phyloP scores from a whole-genome alignment of 1,284 basidiomycete species.

The Austropuccinia psidii region DNA sequence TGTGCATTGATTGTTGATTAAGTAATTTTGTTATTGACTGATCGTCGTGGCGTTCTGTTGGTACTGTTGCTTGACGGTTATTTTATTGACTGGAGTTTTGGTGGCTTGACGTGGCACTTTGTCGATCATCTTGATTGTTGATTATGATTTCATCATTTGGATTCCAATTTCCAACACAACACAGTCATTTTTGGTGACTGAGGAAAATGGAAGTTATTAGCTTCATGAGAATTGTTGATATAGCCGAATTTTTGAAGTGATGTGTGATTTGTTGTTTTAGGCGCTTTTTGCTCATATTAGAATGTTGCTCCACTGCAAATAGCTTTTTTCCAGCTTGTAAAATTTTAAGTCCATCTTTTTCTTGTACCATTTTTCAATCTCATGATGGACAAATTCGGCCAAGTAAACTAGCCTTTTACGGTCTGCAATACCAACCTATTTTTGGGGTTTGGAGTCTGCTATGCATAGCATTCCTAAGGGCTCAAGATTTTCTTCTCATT shows the following conservation, averaged over 20 bases:
- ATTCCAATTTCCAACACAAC: too few relatives aligned
- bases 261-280: not conserved
- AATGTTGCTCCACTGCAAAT: too few relatives aligned
- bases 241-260: not conserved
- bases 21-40: too few relatives aligned
- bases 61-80: too few relatives aligned
- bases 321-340: too few relatives aligned
- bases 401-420: conserved; percentile 39
- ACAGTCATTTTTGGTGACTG: not conserved
- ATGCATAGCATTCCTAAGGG: conserved; percentile 43
- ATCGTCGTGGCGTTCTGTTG: too few relatives aligned
- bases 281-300: too few relatives aligned
- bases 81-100: too few relatives aligned
- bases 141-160: too few relatives aligned
- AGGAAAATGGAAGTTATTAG: not conserved
- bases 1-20: too few relatives aligned
- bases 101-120: too few relatives aligned
- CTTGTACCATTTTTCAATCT: conserved; percentile 39
- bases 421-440: conserved; percentile 39
- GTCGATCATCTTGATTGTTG: too few relatives aligned
- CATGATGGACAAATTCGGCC: conserved; percentile 36
- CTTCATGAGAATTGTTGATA: not conserved
- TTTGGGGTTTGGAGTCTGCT: conserved; percentile 40
- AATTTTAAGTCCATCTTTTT: conserved; percentile 22
- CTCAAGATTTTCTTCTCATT: not conserved